phyloP scores from a whole-genome alignment of 202 grass and related monocot species.

The Dendrocalamus latiflorus region DNA sequence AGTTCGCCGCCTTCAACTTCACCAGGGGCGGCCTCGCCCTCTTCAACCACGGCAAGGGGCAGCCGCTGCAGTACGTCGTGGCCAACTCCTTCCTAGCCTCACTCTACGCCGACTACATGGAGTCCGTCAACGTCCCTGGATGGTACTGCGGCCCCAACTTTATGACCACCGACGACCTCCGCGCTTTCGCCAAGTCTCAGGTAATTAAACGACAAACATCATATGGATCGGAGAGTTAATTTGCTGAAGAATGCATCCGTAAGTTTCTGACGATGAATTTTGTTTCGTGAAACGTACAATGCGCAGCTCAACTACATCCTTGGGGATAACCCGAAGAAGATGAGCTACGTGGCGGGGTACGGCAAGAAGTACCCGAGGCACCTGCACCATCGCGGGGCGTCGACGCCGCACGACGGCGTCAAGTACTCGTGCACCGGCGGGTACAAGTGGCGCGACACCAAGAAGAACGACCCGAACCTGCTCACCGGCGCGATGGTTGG shows the following conservation, averaged over 20 bases:
- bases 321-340: constrained; percentile 76
- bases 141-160: constrained; percentile 87
- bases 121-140: constrained; percentile 62
- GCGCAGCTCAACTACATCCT: constrained; percentile 74
- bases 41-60: constrained; percentile 70
- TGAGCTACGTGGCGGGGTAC: constrained; percentile 92
- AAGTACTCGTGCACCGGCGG: constrained; percentile 87
- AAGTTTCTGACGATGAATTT: background rate
- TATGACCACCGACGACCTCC: constrained; percentile 54
- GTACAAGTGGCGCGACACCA: constrained; percentile 61
- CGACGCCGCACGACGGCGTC: constrained; percentile 63
- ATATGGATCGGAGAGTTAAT: no score
- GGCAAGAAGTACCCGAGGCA: constrained; percentile 72
- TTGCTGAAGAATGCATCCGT: no score
- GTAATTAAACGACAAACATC: constrained; percentile 2
- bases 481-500: constrained; percentile 77
- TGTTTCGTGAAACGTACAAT: background rate
- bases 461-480: constrained; percentile 65
- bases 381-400: constrained; percentile 77
- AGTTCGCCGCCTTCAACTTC: constrained; percentile 71
- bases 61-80: constrained; percentile 70
- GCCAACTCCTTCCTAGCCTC: constrained; percentile 74
- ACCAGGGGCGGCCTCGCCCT: constrained; percentile 59
- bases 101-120: constrained; percentile 91
- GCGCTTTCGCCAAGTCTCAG: constrained; percentile 64